Conservation (phyloP, 2,329 filamentous ascomycete genomes). For the Rhynchosporium agropyri region DNA sequence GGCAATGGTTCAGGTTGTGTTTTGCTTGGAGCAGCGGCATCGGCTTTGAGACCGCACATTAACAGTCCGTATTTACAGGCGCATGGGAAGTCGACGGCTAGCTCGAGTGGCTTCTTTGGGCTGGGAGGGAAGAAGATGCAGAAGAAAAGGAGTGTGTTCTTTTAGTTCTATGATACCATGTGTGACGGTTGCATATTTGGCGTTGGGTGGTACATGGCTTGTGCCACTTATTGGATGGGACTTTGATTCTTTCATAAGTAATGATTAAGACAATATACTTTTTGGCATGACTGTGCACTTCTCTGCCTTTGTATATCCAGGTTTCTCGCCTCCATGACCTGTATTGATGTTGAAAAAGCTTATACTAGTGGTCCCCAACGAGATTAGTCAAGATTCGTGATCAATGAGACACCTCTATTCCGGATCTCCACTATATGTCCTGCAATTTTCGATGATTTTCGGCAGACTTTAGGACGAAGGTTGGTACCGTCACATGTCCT, state of each 20-base stretch:
- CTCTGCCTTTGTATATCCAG: too few species aligned
- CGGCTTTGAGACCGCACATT: slow-evolving; percentile 15
- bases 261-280: not conserved
- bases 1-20: slow-evolving; percentile 5
- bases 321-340: too few species aligned
- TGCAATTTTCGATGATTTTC: too few species aligned
- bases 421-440: too few species aligned
- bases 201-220: not conserved
- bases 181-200: slow-evolving; percentile 6
- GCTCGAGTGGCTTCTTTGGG: slow-evolving; percentile 49
- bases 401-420: too few species aligned
- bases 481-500: too few species aligned
- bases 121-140: slow-evolving; percentile 43
- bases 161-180: slow-evolving; percentile 23
- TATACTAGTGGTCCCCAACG: too few species aligned
- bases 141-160: slow-evolving; percentile 41
- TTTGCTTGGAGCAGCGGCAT: slow-evolving; percentile 12
- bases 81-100: slow-evolving; percentile 42
- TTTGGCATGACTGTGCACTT: not conserved
- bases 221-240: not conserved
- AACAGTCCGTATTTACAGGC: slow-evolving; percentile 38
- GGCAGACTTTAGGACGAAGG: too few species aligned
- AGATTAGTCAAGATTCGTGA: too few species aligned
- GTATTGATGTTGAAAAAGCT: too few species aligned
- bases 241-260: slow-evolving; percentile 2